Evolutionary conservation across 768 basidiomycete genomes (phyloP), one percentile per base, ranked within the genome.

Genomic region (Termitomyces sp.): DNA sequence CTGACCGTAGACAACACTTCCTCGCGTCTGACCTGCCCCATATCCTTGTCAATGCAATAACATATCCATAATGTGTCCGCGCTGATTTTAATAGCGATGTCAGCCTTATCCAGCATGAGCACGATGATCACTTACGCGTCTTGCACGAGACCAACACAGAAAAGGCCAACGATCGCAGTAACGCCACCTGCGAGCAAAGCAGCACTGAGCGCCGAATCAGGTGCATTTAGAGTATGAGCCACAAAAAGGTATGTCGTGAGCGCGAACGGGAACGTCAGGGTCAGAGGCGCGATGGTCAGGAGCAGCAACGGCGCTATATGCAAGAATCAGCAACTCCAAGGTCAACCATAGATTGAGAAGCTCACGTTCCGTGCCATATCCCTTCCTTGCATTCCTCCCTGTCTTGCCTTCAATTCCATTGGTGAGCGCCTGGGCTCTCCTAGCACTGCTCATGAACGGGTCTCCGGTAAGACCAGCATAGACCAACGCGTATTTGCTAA

Each of bases 171-270:
- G 22, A 95, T 75, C 5, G 88, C 90, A 0, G 91, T 91, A 18
- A 92, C 84, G 10, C 83, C 85, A 3, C 88, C 93, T 24, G 88
- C 89, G 4, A 95, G 75, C 16, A 95, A 63, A 1, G 89, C 85
- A 22, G 90, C 89, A 13, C 86, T 79, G 8, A 94, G 76, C 0
- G 93, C 91, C 64, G 89, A 81, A 46, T 85, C 70, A 0, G 92
- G 91, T 26, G 86, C 84, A 18, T 71, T 68, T 22, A 93, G 72
- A 0, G 89, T 87, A 71, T 93, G 91, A 2, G 92, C 89, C n/a
- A 93, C 90, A 63, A 95, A 91, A 20, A 98, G 72, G 70, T 96
- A 97, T 5, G 93, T 90, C 37, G 82, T 74, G 30, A 95, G 75
- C 14, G 92, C 87, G 61, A 92, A 90, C 5, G 93, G 89, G 61